Evolutionary conservation across 2,329 filamentous ascomycete species (phyloP).

Genomic region (Passalora sequoiae): DNA sequence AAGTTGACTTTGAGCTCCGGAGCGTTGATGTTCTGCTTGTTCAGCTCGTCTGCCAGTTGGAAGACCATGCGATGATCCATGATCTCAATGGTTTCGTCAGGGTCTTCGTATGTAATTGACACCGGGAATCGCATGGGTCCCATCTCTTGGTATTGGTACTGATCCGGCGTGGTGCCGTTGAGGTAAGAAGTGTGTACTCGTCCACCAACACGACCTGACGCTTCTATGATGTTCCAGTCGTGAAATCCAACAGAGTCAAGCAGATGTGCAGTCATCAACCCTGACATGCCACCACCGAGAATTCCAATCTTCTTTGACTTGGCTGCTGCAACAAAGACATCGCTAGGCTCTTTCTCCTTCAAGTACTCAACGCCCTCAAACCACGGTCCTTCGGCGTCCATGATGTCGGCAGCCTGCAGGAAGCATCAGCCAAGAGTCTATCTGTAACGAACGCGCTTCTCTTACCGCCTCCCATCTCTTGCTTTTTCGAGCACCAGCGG

Average conservation of each 20-base stretch:
- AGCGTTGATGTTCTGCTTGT: slow-evolving; percentile 53
- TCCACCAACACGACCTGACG: slow-evolving; percentile 56
- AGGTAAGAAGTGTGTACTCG: slow-evolving; percentile 61
- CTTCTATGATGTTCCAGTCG: slow-evolving; percentile 60
- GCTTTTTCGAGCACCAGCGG: slow-evolving; percentile 33
- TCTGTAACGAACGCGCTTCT: too few species aligned
- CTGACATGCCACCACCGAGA: slow-evolving; percentile 61
- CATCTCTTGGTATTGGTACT: slow-evolving; percentile 65
- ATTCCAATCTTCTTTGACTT: slow-evolving; percentile 60
- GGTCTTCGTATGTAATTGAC: slow-evolving; percentile 43
- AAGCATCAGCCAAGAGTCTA: too few species aligned
- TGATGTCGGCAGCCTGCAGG: slow-evolving; percentile 41
- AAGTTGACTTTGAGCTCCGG: slow-evolving; percentile 51
- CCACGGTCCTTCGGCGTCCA: slow-evolving; percentile 56
- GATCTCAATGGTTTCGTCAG: slow-evolving; percentile 56
- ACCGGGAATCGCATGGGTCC: slow-evolving; percentile 62
- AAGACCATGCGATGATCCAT: slow-evolving; percentile 62
- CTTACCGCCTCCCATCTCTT: slow-evolving; percentile 35
- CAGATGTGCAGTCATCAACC: slow-evolving; percentile 53
- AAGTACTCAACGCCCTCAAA: slow-evolving; percentile 61
- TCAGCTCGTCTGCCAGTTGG: slow-evolving; percentile 57
- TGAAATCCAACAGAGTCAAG: slow-evolving; percentile 53
- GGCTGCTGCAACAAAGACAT: slow-evolving; percentile 49
- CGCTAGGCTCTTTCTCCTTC: slow-evolving; percentile 49
- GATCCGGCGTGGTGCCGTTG: slow-evolving; percentile 51